Base-by-base conservation (phyloP, 2,329 filamentous ascomycete species). In the Aureobasidium leucospermi region DNA sequence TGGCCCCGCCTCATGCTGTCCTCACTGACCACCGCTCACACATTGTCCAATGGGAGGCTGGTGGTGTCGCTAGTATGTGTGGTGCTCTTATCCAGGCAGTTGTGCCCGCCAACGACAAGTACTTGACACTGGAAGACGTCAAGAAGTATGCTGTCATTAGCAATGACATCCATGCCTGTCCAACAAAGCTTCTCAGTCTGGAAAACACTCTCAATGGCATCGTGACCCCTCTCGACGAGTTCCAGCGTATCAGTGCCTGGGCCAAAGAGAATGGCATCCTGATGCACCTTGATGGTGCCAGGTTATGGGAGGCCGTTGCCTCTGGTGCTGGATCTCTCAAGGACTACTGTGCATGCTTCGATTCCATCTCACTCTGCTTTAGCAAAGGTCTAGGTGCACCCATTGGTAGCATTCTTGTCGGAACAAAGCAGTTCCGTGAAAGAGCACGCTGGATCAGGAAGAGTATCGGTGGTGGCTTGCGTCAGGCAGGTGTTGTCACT, bases 141-240 rank as follows among this genome's bases (percentile, higher is more conserved):
- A 73, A 86, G 68, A 80, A 83, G 62, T 76, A 88, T 63, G 83
- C 82, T 4, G 79, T 87, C 0, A 70, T 91, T 28, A 78, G 80
- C 64, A 81, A 88, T 58, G 84, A 95, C 66, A 81, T 94, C 19
- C 90, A 96, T 70, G 78, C 80, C 34, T 91, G 88, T 67, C 90
- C 91, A 0, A 96, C 91, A 0, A 83, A 83, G 46, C 82, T 96
- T 53, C 89, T 96, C 65, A 86, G 83, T 63, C 77, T 96, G 49
- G 91, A 96, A 70, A 96, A 96, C 70, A 96, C 92, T 1, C 80
- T 96, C 52, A 83, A 84, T 59, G 91, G 91, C 28, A 85, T 85
- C 67, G 79, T 96, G 46, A 87, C 89, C 79, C 92, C 91, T 0
- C 78, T 96, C 1, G 73, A 75, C 1, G 90, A 96, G 71, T 81